Evolutionary conservation across 495 filamentous ascomycete species (phyloP).

Genomic region (Poronia punctata): DNA sequence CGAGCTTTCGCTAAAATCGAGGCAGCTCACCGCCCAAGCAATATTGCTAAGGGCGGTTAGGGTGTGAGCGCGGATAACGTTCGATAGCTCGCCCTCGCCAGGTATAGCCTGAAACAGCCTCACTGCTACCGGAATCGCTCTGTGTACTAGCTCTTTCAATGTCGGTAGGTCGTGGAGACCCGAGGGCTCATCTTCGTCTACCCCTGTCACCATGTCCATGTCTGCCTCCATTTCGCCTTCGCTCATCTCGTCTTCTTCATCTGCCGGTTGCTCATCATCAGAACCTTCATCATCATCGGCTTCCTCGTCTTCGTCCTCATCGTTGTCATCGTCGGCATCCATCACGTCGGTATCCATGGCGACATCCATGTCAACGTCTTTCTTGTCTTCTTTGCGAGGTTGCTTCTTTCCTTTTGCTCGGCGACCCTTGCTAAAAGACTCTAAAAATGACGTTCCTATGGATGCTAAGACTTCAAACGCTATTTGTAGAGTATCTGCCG

Average conservation of each 20-base stretch:
- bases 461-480: slow-evolving; percentile 52
- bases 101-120: slow-evolving; percentile 25
- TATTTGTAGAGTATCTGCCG: slow-evolving; percentile 35
- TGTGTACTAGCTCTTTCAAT: slow-evolving; percentile 39
- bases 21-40: slow-evolving; percentile 48
- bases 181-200: slow-evolving; percentile 31
- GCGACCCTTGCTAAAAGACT: slow-evolving; percentile 34
- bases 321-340: slow-evolving; percentile 23
- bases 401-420: slow-evolving; percentile 24
- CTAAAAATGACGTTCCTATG: slow-evolving; percentile 48
- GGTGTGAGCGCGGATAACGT: slow-evolving; percentile 38
- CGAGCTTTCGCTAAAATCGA: slow-evolving; percentile 38
- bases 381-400: too few relatives aligned
- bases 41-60: slow-evolving; percentile 54
- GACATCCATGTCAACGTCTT: too few relatives aligned
- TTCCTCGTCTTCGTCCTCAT: slow-evolving; percentile 30
- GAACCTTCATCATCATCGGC: slow-evolving; percentile 19
- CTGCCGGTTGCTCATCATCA: slow-evolving; percentile 24
- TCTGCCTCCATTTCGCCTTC: slow-evolving; percentile 46
- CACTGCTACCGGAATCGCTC: slow-evolving; percentile 43
- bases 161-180: slow-evolving; percentile 38
- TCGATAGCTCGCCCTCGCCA: slow-evolving; percentile 13
- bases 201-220: slow-evolving; percentile 50
- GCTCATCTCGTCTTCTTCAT: slow-evolving; percentile 31
- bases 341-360: too few relatives aligned